phyloP scores from a whole-genome alignment of 2,329 filamentous ascomycete genomes.

The Gyromitra esculenta region DNA sequence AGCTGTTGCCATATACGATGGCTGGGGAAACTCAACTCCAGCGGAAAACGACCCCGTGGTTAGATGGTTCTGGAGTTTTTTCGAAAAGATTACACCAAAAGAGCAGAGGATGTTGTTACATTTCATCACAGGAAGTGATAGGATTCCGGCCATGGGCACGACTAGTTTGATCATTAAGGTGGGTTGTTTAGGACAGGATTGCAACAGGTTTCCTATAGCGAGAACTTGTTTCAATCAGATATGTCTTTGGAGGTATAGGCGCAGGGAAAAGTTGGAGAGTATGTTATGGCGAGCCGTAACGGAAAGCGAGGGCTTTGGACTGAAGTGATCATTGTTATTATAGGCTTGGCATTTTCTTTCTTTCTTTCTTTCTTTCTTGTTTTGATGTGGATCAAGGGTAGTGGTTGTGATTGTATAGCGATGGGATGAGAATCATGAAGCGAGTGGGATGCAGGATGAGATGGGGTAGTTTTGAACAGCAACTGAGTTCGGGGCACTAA shows the following conservation, averaged over 20 bases:
- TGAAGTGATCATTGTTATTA: conserved; percentile 68
- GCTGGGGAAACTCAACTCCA: conserved; percentile 72
- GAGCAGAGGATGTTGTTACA: conserved; percentile 81
- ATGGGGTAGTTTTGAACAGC: conserved; percentile 11
- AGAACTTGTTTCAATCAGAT: conserved; percentile 92
- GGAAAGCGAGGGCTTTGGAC: conserved; percentile 90
- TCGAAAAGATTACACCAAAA: conserved; percentile 70
- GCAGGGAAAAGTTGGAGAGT: conserved; percentile 72
- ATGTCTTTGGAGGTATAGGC: conserved; percentile 76
- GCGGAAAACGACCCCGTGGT: conserved; percentile 73
- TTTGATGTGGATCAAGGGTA: not conserved
- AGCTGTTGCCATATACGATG: conserved; percentile 82
- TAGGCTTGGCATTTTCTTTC: conserved; percentile 7
- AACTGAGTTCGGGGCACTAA: conserved; percentile 11
- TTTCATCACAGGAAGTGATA: conserved; percentile 90
- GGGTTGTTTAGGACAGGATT: conserved; percentile 78
- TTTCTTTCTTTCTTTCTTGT: conserved; percentile 17
- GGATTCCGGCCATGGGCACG: conserved; percentile 87
- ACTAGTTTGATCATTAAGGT: conserved; percentile 81
- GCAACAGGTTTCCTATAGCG: conserved; percentile 80
- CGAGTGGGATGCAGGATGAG: not conserved
- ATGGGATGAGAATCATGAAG: conserved; percentile 8
- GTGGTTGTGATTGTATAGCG: conserved; percentile 6
- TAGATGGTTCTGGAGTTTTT: conserved; percentile 88
- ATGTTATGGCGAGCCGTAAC: conserved; percentile 86